Evolutionary conservation across 768 basidiomycete genomes (phyloP).

Genomic region (Neoboletus brunneissimus): DNA sequence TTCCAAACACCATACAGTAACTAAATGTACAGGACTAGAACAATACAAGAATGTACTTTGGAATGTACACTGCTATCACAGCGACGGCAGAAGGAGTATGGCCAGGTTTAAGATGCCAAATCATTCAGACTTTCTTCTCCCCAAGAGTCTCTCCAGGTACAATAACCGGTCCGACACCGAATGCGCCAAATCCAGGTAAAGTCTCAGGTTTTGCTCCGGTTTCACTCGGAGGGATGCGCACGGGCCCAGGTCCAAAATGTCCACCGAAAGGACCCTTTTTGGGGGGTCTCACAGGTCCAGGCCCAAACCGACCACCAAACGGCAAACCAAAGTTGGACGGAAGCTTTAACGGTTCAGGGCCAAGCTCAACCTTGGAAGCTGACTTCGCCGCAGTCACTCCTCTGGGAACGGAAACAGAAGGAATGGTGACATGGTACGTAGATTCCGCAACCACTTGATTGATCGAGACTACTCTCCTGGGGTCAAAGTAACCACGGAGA

Average conservation of each 20-base stretch:
- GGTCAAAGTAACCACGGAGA: conserved; percentile 34
- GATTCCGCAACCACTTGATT: conserved; percentile 35
- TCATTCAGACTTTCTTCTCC: conserved; percentile 5
- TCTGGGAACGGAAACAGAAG: conserved; percentile 19
- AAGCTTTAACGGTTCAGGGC: conserved; percentile 14
- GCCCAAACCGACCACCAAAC: conserved; percentile 22
- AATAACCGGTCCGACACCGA: conserved; percentile 29
- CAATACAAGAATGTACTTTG: not conserved
- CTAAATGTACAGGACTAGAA: conserved; percentile 3
- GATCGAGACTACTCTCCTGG: conserved; percentile 29
- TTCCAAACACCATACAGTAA: not conserved
- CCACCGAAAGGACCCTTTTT: conserved; percentile 9
- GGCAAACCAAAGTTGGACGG: not conserved
- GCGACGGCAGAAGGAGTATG: not conserved
- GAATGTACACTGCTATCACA: conserved; percentile 1
- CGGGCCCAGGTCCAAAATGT: conserved; percentile 16
- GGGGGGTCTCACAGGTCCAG: conserved; percentile 21
- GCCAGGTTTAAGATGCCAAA: not conserved
- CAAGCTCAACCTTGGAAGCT: conserved; percentile 20
- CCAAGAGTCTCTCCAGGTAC: conserved; percentile 29
- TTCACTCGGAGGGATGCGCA: conserved; percentile 21
- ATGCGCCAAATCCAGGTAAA: conserved; percentile 28
- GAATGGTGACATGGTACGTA: conserved; percentile 24
- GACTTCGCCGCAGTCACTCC: not conserved
- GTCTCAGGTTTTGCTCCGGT: conserved; percentile 20